phyloP scores from a whole-genome alignment of 1,284 basidiomycete genomes.

The Gymnopus androsaceus region DNA sequence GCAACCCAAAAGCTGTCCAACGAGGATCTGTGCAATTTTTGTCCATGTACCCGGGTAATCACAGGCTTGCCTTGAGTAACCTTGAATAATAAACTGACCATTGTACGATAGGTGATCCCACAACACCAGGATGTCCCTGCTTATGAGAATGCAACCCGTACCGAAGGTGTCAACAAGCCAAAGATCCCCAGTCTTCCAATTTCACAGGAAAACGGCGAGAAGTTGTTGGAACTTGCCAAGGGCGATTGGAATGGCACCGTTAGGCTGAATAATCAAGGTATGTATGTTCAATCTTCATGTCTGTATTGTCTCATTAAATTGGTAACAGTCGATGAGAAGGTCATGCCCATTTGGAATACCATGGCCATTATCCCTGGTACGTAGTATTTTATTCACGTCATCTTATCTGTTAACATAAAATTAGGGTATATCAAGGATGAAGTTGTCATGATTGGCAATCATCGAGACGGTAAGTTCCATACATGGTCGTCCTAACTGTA shows the following conservation, averaged over 20 bases:
- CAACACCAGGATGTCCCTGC: constrained; percentile 78
- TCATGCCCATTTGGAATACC: constrained; percentile 75
- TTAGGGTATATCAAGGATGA: constrained; percentile 85
- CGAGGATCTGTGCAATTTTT: constrained; percentile 80
- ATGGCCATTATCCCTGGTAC: constrained; percentile 90
- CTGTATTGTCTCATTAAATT: background rate
- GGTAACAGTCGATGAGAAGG: constrained; percentile 55
- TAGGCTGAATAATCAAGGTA: constrained; percentile 55
- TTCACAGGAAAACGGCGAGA: constrained; percentile 57
- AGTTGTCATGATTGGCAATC: constrained; percentile 83
- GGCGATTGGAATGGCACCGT: constrained; percentile 40
- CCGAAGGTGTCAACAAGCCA: constrained; percentile 64
- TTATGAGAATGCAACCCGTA: constrained; percentile 75
- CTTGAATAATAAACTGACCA: no score
- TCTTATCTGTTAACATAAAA: no score
- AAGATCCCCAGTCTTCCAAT: constrained; percentile 72
- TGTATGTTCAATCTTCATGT: constrained; percentile 7
- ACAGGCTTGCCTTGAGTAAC: constrained; percentile 45
- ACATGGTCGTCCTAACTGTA: no score
- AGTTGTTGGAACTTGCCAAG: constrained; percentile 39
- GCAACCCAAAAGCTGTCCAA: constrained; percentile 73
- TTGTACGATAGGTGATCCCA: constrained; percentile 75
- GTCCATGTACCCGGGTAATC: constrained; percentile 31
- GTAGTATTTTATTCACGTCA: no score
- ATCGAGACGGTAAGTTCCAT: constrained; percentile 79